Percentiles rank a stretch among this genome's conserved stretches.
Evolutionary conservation across 106 monocot genomes (phyloP).

Genomic region (Platanthera zijinensis): DNA sequence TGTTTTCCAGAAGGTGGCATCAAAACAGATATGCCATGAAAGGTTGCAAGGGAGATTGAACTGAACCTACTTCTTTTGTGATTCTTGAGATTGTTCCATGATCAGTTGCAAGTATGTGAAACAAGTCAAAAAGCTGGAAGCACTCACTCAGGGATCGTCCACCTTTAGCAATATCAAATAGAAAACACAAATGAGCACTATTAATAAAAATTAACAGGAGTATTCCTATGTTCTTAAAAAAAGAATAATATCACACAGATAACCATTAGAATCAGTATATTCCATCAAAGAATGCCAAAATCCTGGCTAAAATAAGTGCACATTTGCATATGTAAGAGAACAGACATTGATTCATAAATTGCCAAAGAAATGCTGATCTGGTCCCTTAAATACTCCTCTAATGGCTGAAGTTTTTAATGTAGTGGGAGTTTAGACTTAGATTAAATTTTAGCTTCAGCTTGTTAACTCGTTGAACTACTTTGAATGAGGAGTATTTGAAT

Average conservation of each 20-base stretch:
- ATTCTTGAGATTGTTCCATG: conserved; percentile 83
- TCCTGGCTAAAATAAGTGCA: not conserved
- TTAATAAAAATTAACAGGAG: not conserved
- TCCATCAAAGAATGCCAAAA: not conserved
- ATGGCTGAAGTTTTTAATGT: not conserved
- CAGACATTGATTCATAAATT: not conserved
- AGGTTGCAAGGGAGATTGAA: not conserved
- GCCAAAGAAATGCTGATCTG: not conserved
- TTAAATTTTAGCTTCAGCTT: too few species aligned
- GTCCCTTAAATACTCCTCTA: not conserved
- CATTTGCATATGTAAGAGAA: not conserved
- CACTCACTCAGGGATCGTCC: conserved; percentile 81
- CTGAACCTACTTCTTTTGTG: conserved; percentile 62
- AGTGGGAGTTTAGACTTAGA: too few species aligned
- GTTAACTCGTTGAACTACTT: not conserved
- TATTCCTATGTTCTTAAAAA: not conserved
- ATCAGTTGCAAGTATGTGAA: conserved; percentile 81
- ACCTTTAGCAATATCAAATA: conserved; percentile 35
- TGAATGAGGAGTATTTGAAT: not conserved
- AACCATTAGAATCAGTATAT: not conserved
- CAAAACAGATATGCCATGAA: not conserved
- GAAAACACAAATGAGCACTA: not conserved
- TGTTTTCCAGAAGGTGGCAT: conserved; percentile 12
- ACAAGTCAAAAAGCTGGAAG: conserved; percentile 88
- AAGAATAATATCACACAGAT: not conserved